Evolutionary conservation across 495 filamentous ascomycete species (phyloP), one percentile per base, ranked within the genome.

Genomic region (Clavariopsis aquatica): DNA sequence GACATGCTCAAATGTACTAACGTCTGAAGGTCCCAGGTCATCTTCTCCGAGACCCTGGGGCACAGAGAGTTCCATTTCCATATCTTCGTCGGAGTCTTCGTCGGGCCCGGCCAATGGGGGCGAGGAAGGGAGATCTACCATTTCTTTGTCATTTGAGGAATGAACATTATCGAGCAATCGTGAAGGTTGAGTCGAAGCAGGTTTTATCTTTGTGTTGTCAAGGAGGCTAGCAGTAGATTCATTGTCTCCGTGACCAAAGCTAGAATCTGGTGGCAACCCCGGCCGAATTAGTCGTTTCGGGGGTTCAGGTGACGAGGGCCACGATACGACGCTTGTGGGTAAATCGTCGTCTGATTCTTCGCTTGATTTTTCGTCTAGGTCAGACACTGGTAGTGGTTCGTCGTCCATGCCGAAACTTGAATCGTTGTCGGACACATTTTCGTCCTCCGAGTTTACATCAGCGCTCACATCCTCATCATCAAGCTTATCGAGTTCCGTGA

Each of bases 11-110:
- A 24, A 2, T 2, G 23, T 24, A 2, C 26, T 4, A 9, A 22
- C 5, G 17, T 6, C 4, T 15, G 47, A 27, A 23, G 47, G 47
- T 27, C n/a, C 20, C 7, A 9, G 47, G 7, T 10, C 24, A 27
- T 63, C 60, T 52, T 68, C 45, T 0, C 59, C 65, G 19, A 68
- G 49, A 8, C 49, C 65, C n/a, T 46, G 59, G 3, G 65, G 65
- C 8, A 68, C 28, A 13, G 29, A 27, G 9, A 55, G n/a, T 26
- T 68, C 65, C 64, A 66, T 56, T 12, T 66, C 64, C 55, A 49
- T 58, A 17, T 68, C 65, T 5, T 49, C 49, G n/a, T 61, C 49
- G 9, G 22, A 46, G 24, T 41, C 20, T 29, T 56, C 53, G 28
- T 38, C 17, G 8, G 24, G 8, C 5, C 19, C 22, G 19, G 13